phyloP scores from a whole-genome alignment of 306 rosid species.

The Cucurbita ficifolia region DNA sequence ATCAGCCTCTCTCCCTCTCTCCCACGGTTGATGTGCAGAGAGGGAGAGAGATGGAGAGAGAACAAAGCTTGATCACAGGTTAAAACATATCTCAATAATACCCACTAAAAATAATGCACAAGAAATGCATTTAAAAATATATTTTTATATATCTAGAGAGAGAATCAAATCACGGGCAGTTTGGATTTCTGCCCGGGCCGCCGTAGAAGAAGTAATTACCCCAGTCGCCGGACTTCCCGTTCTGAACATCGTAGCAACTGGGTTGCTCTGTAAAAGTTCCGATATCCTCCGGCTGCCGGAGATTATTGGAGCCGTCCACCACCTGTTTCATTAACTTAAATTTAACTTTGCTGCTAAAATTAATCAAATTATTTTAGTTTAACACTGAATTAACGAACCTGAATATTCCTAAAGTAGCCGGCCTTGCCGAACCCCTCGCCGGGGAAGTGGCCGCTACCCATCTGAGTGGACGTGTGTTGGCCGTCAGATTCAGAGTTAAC shows the following conservation, averaged over 20 bases:
- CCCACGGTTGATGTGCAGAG: neutral
- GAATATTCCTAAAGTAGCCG: constrained; percentile 75
- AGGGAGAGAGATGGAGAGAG: neutral
- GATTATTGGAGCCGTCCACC: constrained; percentile 77
- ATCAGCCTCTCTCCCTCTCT: neutral
- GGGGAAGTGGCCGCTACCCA: constrained; percentile 92
- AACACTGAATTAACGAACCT: constrained; percentile 11
- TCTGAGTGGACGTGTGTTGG: constrained; percentile 77
- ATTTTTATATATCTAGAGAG: neutral
- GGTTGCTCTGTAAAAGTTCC: constrained; percentile 76
- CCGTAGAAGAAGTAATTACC: constrained; percentile 94
- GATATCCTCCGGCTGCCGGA: constrained; percentile 60
- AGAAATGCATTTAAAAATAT: neutral
- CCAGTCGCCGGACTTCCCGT: constrained; percentile 79
- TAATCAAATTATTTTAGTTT: too few relatives aligned
- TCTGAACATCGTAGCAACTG: constrained; percentile 79
- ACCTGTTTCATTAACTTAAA: neutral
- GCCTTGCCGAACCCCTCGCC: constrained; percentile 78
- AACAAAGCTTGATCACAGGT: neutral
- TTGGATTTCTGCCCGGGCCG: constrained; percentile 80
- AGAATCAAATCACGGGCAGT: constrained; percentile 48
- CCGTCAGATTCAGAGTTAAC: constrained; percentile 72
- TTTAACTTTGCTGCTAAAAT: too few relatives aligned
- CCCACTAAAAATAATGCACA: neutral
- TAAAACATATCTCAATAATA: neutral